Evolutionary conservation across 2,329 filamentous ascomycete genomes (phyloP).

Genomic region (Cladophialophora exuberans): DNA sequence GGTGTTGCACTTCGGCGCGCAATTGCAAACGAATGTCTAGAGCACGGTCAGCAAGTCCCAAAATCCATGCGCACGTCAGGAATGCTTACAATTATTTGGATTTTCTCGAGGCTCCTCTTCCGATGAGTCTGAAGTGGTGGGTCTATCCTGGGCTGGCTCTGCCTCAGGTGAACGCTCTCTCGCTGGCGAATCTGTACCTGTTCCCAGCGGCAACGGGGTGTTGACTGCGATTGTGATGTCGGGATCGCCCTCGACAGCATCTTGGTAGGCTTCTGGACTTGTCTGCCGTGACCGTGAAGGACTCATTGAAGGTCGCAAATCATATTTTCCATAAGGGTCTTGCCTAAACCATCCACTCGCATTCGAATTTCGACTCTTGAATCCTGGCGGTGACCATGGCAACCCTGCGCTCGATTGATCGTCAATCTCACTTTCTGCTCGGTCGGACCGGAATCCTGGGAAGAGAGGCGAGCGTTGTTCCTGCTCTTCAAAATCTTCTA

Average conservation of each 20-base stretch:
- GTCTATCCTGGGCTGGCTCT: constrained; percentile 40
- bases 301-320: constrained; percentile 48
- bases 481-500: constrained; percentile 64
- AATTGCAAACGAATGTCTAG: constrained; percentile 86
- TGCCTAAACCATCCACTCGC: constrained; percentile 61
- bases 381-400: constrained; percentile 69
- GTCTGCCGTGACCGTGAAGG: constrained; percentile 59
- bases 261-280: constrained; percentile 62
- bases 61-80: constrained; percentile 27
- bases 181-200: constrained; percentile 58
- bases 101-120: constrained; percentile 31
- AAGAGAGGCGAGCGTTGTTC: constrained; percentile 58
- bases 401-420: constrained; percentile 46
- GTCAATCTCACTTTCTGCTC: constrained; percentile 49
- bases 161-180: constrained; percentile 62
- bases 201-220: constrained; percentile 61
- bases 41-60: constrained; percentile 25
- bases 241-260: constrained; percentile 55
- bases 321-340: constrained; percentile 51
- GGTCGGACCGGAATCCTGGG: constrained; percentile 61
- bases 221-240: constrained; percentile 57
- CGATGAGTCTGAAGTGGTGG: constrained; percentile 25
- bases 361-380: constrained; percentile 46
- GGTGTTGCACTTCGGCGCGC: constrained; percentile 84
- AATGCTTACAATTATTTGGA: constrained; percentile 55